Evolutionary conservation across 257 asterid genomes (phyloP), one percentile per base, ranked within the genome.

Genomic region (Eustoma russellianum): DNA sequence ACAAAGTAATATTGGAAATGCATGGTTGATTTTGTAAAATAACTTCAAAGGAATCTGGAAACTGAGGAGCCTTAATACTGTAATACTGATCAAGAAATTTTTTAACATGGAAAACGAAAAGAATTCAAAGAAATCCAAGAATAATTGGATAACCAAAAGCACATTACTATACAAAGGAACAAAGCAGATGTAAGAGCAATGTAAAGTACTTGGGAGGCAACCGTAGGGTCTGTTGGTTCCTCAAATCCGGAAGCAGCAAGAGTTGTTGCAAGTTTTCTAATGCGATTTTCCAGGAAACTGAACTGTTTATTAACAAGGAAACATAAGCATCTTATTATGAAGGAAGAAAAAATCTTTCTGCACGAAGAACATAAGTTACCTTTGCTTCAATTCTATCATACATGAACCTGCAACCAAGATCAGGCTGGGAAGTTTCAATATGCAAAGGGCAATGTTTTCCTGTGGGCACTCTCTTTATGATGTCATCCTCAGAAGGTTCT

Each of bases 371-470:
- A 62, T 24, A 49, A 65, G 46, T 48, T 79, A 92, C 98, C 98
- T 88, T 92, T 72, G 83, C 89, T 73, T 92, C 97, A 33, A 73
- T 76, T 70, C 91, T 85, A 70, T 88, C 97, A 79, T 85, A 77
- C 97, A 92, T 85, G 86, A 85, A 88, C 77, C 86, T 80, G 78
- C 98, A 92, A 63, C 93, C 95, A 60, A 78, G 82, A 70, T 81
- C 70, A 6, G 77, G 97, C 47, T 76, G 78, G 58, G 94, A 71
- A 54, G 63, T 66, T 61, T 47, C 60, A 24, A 79, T 71, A 7
- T 24, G 56, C 73, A 92, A 66, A 52, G 95, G 72, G 70, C 95
- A 80, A 46, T 71, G 76, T 68, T 77, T 68, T 63, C 73, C 67
- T 17, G 91, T 93, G 57, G 73, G 94, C 58, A 77, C 71, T 70